Conservation (phyloP, 495 filamentous ascomycete genomes). For the Lophiostoma macrostomum region DNA sequence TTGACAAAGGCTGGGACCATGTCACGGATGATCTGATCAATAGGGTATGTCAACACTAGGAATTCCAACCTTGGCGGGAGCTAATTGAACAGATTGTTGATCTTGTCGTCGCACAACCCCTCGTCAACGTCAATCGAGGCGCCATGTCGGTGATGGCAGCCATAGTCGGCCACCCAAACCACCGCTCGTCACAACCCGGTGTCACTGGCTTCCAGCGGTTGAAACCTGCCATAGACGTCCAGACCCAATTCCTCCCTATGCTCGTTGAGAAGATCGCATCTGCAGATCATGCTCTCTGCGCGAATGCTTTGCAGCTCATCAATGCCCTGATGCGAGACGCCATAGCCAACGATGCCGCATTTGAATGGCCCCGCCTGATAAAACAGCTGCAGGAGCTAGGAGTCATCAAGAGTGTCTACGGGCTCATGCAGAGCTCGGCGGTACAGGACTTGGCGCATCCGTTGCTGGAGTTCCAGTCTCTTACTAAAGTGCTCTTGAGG, state of each 20-base stretch:
- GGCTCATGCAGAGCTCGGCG: slow-evolving; percentile 86
- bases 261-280: slow-evolving; percentile 84
- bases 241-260: slow-evolving; percentile 93
- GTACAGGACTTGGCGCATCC: slow-evolving; percentile 93
- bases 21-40: slow-evolving; percentile 66
- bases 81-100: slow-evolving; percentile 69
- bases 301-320: slow-evolving; percentile 90
- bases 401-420: slow-evolving; percentile 85
- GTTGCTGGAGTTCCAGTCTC: slow-evolving; percentile 86
- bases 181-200: slow-evolving; percentile 48
- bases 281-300: slow-evolving; percentile 93
- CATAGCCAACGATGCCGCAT: slow-evolving; percentile 70
- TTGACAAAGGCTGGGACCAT: slow-evolving; percentile 95
- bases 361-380: slow-evolving; percentile 93
- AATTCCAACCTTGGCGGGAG: no score
- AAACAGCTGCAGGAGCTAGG: slow-evolving; percentile 89
- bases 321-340: slow-evolving; percentile 94
- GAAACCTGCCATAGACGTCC: slow-evolving; percentile 84
- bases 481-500: slow-evolving; percentile 84
- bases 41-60: slow-evolving; percentile 57
- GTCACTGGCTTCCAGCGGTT: slow-evolving; percentile 64
- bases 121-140: slow-evolving; percentile 94
- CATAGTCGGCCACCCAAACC: slow-evolving; percentile 79
- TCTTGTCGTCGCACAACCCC: slow-evolving; percentile 88
- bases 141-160: slow-evolving; percentile 95